Conservation (phyloP, 352 stramenopile species). For the Phytophthora ohioensis region DNA sequence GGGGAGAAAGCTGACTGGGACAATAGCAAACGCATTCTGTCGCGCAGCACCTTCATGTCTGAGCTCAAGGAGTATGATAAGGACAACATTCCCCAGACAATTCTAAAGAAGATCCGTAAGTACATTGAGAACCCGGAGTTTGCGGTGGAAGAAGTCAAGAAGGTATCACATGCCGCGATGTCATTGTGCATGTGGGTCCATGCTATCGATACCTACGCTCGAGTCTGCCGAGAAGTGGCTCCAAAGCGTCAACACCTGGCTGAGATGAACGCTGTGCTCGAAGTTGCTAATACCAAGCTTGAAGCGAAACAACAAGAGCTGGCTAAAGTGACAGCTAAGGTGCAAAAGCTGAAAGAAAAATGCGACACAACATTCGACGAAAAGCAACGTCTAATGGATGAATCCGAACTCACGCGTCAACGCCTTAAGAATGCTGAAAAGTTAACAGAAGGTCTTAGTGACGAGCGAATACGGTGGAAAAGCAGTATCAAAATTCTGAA, state of each 20-base stretch:
- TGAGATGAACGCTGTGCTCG: conserved; percentile 82
- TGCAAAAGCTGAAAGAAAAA: conserved; percentile 63
- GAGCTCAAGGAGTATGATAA: conserved; percentile 92
- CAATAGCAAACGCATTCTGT: conserved; percentile 82
- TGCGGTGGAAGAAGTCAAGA: conserved; percentile 83
- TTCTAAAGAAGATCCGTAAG: conserved; percentile 81
- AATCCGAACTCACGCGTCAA: conserved; percentile 67
- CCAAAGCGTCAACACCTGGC: conserved; percentile 76
- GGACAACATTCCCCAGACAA: conserved; percentile 64
- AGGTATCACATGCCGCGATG: conserved; percentile 82
- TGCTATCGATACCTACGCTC: conserved; percentile 83
- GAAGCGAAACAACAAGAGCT: conserved; percentile 77
- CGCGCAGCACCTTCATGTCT: conserved; percentile 73
- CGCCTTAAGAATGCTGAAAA: conserved; percentile 69
- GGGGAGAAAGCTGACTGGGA: conserved; percentile 89
- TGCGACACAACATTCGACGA: conserved; percentile 69
- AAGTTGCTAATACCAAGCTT: conserved; percentile 75
- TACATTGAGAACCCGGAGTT: conserved; percentile 90
- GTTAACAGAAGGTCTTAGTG: conserved; percentile 70
- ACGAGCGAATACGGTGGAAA: conserved; percentile 79
- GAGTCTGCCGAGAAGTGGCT: conserved; percentile 76
- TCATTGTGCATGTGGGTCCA: conserved; percentile 92
- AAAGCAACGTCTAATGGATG: conserved; percentile 73
- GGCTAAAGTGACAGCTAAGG: conserved; percentile 56
- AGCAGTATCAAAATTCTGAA: conserved; percentile 64